phyloP scores from a whole-genome alignment of 768 basidiomycete species.

The Suillus plorans region DNA sequence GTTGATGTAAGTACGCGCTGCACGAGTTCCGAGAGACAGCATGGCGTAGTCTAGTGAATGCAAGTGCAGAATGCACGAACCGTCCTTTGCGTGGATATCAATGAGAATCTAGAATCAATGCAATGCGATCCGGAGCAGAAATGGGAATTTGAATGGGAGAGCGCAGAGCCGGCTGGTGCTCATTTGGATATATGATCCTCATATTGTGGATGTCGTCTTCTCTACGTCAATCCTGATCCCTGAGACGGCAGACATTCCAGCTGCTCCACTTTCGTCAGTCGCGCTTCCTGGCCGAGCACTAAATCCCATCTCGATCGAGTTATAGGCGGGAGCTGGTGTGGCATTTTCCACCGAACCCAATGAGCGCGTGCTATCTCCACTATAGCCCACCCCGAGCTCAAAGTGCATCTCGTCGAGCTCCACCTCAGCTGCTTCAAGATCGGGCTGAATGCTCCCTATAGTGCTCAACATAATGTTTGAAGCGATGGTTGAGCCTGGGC shows the following conservation, averaged over 20 bases:
- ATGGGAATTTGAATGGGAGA: neutral
- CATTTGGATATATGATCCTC: constrained; percentile 8
- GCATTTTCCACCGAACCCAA: constrained; percentile 29
- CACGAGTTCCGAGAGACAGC: neutral
- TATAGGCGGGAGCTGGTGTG: constrained; percentile 53
- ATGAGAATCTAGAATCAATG: constrained; percentile 24
- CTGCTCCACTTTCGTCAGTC: constrained; percentile 23
- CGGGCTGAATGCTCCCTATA: constrained; percentile 57
- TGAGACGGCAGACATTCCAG: constrained; percentile 17
- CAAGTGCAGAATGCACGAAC: constrained; percentile 12
- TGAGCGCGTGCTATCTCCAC: constrained; percentile 41
- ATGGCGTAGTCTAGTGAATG: constrained; percentile 22
- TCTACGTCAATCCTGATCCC: constrained; percentile 65
- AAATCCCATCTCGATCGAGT: constrained; percentile 41
- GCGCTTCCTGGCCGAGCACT: constrained; percentile 15
- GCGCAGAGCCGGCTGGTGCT: neutral
- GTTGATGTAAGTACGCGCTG: constrained; percentile 4
- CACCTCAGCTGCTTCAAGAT: constrained; percentile 50
- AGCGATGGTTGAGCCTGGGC: constrained; percentile 51
- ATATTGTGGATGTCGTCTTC: constrained; percentile 54
- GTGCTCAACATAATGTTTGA: constrained; percentile 66
- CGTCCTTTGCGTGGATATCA: constrained; percentile 14
- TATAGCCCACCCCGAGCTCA: constrained; percentile 52
- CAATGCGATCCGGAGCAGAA: constrained; percentile 22
- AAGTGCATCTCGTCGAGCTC: constrained; percentile 57